These are phyloP conservation scores for Coemansia erecta DNA, from an alignment of 192 early-diverging fungal genomes.

Conservation along the genomic window DNA sequence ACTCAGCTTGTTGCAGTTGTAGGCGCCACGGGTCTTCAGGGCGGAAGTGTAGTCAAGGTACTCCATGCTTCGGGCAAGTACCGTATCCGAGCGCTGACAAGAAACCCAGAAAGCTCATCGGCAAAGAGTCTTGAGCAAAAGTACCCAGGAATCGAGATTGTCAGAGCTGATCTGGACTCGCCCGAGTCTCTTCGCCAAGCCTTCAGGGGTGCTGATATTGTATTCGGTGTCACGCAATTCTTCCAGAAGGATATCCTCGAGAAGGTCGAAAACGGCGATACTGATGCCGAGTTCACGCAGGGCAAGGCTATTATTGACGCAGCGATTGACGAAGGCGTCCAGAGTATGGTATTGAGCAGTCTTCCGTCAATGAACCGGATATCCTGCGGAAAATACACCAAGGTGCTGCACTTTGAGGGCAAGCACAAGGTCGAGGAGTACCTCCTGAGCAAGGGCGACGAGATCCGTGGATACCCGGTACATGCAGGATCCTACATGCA, in stretches of 20 bases:
- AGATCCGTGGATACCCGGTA: conserved; percentile 17
- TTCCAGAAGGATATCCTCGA: too few species aligned
- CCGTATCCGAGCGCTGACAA: not conserved
- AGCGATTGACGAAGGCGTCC: conserved; percentile 23
- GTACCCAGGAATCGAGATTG: not conserved
- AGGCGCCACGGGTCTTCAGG: not conserved
- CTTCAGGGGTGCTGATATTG: not conserved
- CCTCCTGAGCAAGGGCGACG: conserved; percentile 19
- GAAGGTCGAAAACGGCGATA: not conserved
- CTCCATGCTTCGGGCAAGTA: not conserved
- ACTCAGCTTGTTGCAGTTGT: not conserved
- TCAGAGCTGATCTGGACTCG: not conserved
- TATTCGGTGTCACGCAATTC: not conserved
- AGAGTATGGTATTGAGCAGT: conserved; percentile 21
- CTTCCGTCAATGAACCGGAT: conserved; percentile 17
- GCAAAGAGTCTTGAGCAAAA: not conserved
- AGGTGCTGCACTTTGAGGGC: too few species aligned
- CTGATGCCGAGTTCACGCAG: conserved; percentile 22
- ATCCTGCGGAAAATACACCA: conserved; percentile 24
- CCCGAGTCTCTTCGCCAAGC: not conserved
- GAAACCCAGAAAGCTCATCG: not conserved
- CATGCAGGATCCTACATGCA: conserved; percentile 36
- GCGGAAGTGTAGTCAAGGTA: not conserved
- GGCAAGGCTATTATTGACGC: conserved; percentile 35
- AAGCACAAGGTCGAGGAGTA: conserved; percentile 30